Evolutionary conservation across 1,284 basidiomycete species (phyloP).

Genomic region (Sparassis latifolia): DNA sequence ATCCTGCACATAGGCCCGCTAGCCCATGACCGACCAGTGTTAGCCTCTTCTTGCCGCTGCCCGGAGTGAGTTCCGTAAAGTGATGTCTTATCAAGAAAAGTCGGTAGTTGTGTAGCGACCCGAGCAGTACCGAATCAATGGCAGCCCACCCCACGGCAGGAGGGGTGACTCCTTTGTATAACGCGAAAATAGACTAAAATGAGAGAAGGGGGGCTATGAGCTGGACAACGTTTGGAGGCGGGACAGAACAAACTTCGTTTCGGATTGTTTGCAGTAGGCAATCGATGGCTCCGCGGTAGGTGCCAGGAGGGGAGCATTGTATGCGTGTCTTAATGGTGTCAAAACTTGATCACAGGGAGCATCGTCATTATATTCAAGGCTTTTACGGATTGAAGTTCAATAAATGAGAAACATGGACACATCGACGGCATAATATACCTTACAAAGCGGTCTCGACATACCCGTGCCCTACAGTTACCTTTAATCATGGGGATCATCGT

Average conservation of each 20-base stretch:
- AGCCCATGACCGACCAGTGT: conserved; percentile 56
- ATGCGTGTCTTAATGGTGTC: conserved; percentile 74
- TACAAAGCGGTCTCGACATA: conserved; percentile 22
- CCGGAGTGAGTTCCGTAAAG: conserved; percentile 45
- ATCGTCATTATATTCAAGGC: neutral
- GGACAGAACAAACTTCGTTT: conserved; percentile 45
- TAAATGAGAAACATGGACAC: too few relatives aligned
- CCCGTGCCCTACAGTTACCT: conserved; percentile 70
- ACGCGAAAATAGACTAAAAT: conserved; percentile 30
- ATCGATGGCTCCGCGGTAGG: conserved; percentile 62
- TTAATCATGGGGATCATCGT: neutral
- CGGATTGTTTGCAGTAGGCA: conserved; percentile 56
- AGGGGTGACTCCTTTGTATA: conserved; percentile 70
- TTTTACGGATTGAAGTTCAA: too few relatives aligned
- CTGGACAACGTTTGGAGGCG: neutral
- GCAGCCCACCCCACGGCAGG: conserved; percentile 75
- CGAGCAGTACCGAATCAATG: conserved; percentile 70
- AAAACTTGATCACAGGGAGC: conserved; percentile 35
- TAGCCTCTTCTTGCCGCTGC: conserved; percentile 39
- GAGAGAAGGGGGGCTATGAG: neutral
- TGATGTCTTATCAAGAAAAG: conserved; percentile 50
- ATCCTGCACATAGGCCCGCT: conserved; percentile 70
- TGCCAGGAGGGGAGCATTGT: conserved; percentile 64
- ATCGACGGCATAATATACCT: too few relatives aligned
- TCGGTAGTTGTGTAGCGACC: conserved; percentile 71